Conservation (phyloP, 2,329 filamentous ascomycete genomes). For the Fusarium xylarioides region DNA sequence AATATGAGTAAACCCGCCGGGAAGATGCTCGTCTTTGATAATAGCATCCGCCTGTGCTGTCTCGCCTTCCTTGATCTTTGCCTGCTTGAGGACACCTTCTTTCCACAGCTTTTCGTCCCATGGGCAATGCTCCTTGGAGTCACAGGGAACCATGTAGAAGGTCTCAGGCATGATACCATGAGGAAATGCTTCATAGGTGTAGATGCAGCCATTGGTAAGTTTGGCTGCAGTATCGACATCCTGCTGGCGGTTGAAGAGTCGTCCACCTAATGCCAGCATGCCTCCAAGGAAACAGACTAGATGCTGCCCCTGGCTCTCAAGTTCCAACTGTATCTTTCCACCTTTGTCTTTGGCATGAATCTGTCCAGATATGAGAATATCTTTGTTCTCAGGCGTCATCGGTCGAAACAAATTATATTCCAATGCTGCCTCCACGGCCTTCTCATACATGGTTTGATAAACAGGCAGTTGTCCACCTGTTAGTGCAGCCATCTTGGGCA, state of each 20-base stretch:
- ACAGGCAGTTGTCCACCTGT: slow-evolving; percentile 64
- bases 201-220: slow-evolving; percentile 62
- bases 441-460: slow-evolving; percentile 66
- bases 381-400: slow-evolving; percentile 61
- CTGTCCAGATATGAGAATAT: slow-evolving; percentile 64
- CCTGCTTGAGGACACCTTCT: slow-evolving; percentile 40
- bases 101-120: slow-evolving; percentile 52
- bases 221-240: slow-evolving; percentile 56
- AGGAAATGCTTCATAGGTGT: slow-evolving; percentile 58
- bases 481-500: slow-evolving; percentile 85
- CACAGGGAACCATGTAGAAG: slow-evolving; percentile 54
- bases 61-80: slow-evolving; percentile 38
- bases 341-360: slow-evolving; percentile 39
- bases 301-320: slow-evolving; percentile 53
- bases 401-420: slow-evolving; percentile 70
- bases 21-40: slow-evolving; percentile 47
- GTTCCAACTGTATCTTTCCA: slow-evolving; percentile 46
- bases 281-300: slow-evolving; percentile 63
- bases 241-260: slow-evolving; percentile 51
- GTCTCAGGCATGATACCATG: slow-evolving; percentile 64
- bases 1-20: slow-evolving; percentile 70
- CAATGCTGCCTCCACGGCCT: slow-evolving; percentile 63
- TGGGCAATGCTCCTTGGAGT: slow-evolving; percentile 44
- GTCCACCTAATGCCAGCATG: slow-evolving; percentile 59
- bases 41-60: slow-evolving; percentile 34